Percentiles rank a stretch among this genome's conserved stretches.
Conservation (phyloP, 768 basidiomycete species). For the Dioszegia crocea region DNA sequence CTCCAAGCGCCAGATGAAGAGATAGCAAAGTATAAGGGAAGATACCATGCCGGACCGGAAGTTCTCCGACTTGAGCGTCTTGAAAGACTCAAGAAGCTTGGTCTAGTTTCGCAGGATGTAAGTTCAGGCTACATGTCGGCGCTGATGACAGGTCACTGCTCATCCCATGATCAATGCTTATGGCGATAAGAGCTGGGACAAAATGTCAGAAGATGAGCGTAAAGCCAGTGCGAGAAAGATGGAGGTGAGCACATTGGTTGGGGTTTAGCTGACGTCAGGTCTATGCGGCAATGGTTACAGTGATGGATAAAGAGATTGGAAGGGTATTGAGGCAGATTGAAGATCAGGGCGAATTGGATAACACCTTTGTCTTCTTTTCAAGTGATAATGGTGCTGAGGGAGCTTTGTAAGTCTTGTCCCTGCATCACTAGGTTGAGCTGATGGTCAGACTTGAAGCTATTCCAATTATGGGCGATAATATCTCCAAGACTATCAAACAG, state of each 20-base stretch:
- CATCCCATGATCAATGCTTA: constrained; percentile 34
- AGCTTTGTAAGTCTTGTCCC: constrained; percentile 16
- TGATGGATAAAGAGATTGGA: constrained; percentile 43
- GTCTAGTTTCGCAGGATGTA: constrained; percentile 29
- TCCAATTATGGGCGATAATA: constrained; percentile 27
- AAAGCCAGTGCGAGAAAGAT: constrained; percentile 27
- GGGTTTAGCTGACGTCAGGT: constrained; percentile 4
- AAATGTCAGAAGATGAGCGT: constrained; percentile 28
- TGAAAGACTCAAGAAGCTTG: constrained; percentile 29
- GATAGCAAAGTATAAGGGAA: constrained; percentile 34
- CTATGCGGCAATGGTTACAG: constrained; percentile 41
- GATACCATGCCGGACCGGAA: constrained; percentile 43
- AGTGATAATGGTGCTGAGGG: constrained; percentile 48
- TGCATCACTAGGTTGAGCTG: not conserved
- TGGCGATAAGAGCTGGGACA: constrained; percentile 29
- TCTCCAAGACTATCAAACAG: constrained; percentile 15
- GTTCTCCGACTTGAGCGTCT: constrained; percentile 32
- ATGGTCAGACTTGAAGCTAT: constrained; percentile 29
- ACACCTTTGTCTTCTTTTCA: constrained; percentile 44
- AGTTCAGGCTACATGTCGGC: not conserved
- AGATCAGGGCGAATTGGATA: constrained; percentile 36
- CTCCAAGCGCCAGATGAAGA: constrained; percentile 31
- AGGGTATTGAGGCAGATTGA: constrained; percentile 34
- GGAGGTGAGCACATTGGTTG: constrained; percentile 13
- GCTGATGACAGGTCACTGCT: constrained; percentile 18